Base-by-base conservation (phyloP, 192 early-diverging fungal genomes). In the Podila clonocystis region DNA sequence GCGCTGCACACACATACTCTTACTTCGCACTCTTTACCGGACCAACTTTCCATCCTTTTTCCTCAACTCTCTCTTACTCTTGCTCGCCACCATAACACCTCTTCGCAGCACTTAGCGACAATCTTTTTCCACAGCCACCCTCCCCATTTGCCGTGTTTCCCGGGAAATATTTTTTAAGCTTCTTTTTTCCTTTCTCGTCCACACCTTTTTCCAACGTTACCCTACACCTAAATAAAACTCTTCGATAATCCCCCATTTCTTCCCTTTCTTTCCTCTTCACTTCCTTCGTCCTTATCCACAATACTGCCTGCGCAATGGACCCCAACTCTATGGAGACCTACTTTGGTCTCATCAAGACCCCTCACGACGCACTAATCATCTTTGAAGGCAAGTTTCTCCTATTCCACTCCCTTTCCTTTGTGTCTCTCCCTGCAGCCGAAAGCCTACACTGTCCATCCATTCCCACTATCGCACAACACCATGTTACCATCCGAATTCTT, bases 321-420 rank as follows among this genome's bases (percentile, higher is more conserved):
- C 74, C 82, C 41, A 87, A 85, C 48, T 78, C 75, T 57, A 91
- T 95, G 91, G 93, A 94, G 82, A 92, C 93, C 31, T 96, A 92
- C 74, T 91, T 89, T 85, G 96, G 95, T 62, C 92, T 91, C 63
- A 91, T 97, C 64, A 93, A 94, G 84, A 90, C 95, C 13, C 91
- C 93, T 65, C 92, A 95, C 68, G 96, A 97, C 68, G 96, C 95
- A 4, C 85, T 97, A 57, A 85, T 95, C 31, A 82, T 97, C 48
- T 96, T 97, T 74, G 96, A 97, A 85, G 77, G 77, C 70, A 80
- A 80, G 70, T 80, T n/a, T 59, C 24, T 60, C 24, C 26, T 30
- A 30, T 30, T 60, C 20, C 26, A 2, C 26, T 31, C 20, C 22
- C 29, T 60, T 24, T 12, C 26, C 26, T 59, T 60, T 60, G 15